Evolutionary conservation across 495 filamentous ascomycete genomes (phyloP).

Genomic region (Antarctomyces pellizariae): DNA sequence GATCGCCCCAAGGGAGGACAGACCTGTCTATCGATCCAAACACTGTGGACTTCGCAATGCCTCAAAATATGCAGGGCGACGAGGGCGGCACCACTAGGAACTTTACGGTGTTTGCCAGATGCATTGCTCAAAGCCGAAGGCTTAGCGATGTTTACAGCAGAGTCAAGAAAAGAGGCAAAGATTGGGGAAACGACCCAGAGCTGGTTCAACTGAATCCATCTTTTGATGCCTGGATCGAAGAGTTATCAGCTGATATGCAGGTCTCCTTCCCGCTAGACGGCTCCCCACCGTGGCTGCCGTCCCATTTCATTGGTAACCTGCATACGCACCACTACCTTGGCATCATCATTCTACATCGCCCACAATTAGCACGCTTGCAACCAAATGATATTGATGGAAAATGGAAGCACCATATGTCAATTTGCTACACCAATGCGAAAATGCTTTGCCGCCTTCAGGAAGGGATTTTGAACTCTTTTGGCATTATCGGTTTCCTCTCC

Average conservation of each 20-base stretch:
- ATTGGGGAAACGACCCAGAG: conserved; percentile 74
- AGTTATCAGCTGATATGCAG: conserved; percentile 57
- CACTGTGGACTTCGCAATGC: conserved; percentile 53
- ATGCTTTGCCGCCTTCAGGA: conserved; percentile 80
- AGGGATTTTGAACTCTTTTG: conserved; percentile 52
- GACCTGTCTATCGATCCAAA: conserved; percentile 55
- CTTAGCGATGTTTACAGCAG: conserved; percentile 54
- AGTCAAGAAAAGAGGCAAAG: conserved; percentile 54
- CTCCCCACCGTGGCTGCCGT: conserved; percentile 64
- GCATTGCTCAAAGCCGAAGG: conserved; percentile 54
- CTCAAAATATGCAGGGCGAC: conserved; percentile 33
- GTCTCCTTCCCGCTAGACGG: conserved; percentile 58
- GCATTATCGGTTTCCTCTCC: conserved; percentile 60
- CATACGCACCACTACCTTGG: conserved; percentile 82
- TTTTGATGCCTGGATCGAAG: conserved; percentile 49
- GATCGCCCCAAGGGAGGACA: conserved; percentile 79
- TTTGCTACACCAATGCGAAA: conserved; percentile 76
- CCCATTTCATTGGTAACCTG: conserved; percentile 77
- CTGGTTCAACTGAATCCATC: conserved; percentile 56
- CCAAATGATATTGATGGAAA: conserved; percentile 46
- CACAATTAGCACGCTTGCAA: conserved; percentile 58
- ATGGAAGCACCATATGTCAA: conserved; percentile 73
- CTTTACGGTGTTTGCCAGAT: conserved; percentile 55
- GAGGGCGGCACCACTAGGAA: conserved; percentile 63
- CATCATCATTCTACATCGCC: conserved; percentile 72